Evolutionary conservation across 768 basidiomycete genomes (phyloP).

Genomic region (Nidula microcarpa): DNA sequence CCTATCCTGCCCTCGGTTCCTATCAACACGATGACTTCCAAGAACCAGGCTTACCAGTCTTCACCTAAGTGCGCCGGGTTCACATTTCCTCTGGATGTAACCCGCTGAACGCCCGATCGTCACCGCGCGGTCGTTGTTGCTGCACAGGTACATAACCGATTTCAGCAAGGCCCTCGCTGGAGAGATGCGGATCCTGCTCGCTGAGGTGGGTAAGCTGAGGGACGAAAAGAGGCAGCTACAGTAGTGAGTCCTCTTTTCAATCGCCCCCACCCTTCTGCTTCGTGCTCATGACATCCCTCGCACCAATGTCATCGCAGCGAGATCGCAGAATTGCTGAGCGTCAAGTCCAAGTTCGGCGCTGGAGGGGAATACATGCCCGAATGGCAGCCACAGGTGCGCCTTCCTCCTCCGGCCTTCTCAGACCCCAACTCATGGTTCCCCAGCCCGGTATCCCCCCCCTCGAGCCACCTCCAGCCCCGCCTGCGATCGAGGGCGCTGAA

Average conservation of each 20-base stretch:
- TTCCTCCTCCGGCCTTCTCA: slow-evolving; percentile 4
- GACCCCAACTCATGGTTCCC: neutral
- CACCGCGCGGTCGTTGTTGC: neutral
- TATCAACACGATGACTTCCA: no score
- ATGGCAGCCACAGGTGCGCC: slow-evolving; percentile 61
- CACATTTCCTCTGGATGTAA: no score
- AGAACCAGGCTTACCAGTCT: no score
- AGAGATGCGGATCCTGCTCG: slow-evolving; percentile 76
- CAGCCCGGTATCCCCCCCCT: slow-evolving; percentile 11
- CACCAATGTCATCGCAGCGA: slow-evolving; percentile 43
- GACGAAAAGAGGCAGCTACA: slow-evolving; percentile 74
- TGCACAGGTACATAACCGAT: slow-evolving; percentile 68
- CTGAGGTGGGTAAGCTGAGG: slow-evolving; percentile 77
- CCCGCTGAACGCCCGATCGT: no score
- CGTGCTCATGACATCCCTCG: slow-evolving; percentile 1
- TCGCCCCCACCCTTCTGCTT: slow-evolving; percentile 6
- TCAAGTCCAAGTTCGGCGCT: slow-evolving; percentile 79
- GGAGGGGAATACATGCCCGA: slow-evolving; percentile 77
- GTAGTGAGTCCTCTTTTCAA: slow-evolving; percentile 47
- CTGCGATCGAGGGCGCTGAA: slow-evolving; percentile 37
- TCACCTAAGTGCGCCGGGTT: no score
- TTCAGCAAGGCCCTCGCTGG: slow-evolving; percentile 79
- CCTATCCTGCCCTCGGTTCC: no score
- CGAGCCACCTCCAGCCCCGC: slow-evolving; percentile 29
- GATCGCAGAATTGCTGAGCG: slow-evolving; percentile 79